These are phyloP conservation scores for Pseudopyrenochaeta lycopersici DNA, from an alignment of 2,329 filamentous ascomycete species.

Conservation along the genomic window DNA sequence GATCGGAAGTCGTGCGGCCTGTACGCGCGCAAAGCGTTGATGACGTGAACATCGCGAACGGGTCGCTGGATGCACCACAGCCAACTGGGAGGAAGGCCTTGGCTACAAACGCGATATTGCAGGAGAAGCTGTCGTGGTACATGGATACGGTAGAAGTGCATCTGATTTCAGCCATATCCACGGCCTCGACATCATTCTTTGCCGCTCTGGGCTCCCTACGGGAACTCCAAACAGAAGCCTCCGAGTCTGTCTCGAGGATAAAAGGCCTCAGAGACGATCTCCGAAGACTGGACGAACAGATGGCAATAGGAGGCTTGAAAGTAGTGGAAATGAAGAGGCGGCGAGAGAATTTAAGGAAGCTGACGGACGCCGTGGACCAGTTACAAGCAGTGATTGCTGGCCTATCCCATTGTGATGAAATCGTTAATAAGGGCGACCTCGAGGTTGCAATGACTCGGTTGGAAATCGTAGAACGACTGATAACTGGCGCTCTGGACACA, in stretches of 20 bases:
- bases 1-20: slow-evolving; percentile 89
- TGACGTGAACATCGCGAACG: slow-evolving; percentile 66
- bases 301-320: slow-evolving; percentile 84
- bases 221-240: slow-evolving; percentile 90
- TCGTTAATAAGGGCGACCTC: slow-evolving; percentile 85
- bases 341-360: slow-evolving; percentile 82
- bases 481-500: slow-evolving; percentile 72
- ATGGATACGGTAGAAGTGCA: slow-evolving; percentile 99
- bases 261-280: slow-evolving; percentile 82
- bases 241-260: slow-evolving; percentile 88
- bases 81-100: slow-evolving; percentile 76
- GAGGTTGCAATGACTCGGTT: slow-evolving; percentile 82
- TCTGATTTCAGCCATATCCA: slow-evolving; percentile 93
- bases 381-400: slow-evolving; percentile 80
- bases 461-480: slow-evolving; percentile 79
- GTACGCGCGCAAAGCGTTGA: slow-evolving; percentile 59
- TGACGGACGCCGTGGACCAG: slow-evolving; percentile 85
- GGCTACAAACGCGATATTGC: slow-evolving; percentile 94
- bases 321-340: slow-evolving; percentile 84
- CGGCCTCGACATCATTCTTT: slow-evolving; percentile 95
- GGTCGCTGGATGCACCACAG: slow-evolving; percentile 64
- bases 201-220: slow-evolving; percentile 89
- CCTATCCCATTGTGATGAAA: slow-evolving; percentile 77
- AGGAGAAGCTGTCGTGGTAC: slow-evolving; percentile 99
- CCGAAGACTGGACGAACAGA: slow-evolving; percentile 81